Percentiles rank a stretch among this genome's conserved stretches.
Conservation (phyloP, 306 rosid species). For the Heteromeles arbutifolia region DNA sequence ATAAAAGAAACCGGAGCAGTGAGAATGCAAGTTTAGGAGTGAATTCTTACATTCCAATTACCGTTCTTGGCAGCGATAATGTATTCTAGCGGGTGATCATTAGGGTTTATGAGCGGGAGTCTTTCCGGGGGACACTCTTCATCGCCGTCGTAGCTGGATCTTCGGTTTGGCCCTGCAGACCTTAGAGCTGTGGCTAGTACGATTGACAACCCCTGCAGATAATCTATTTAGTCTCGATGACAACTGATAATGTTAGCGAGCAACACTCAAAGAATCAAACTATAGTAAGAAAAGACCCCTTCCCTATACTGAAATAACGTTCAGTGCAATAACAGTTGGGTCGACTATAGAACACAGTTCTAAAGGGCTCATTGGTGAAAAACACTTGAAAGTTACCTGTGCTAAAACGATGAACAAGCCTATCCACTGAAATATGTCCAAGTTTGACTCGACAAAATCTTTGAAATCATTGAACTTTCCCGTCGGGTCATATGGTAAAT, state of each 20-base stretch:
- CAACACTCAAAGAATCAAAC: not conserved
- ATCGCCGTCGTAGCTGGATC: slow-evolving; percentile 18
- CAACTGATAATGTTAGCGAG: not conserved
- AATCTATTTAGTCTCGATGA: not conserved
- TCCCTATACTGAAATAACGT: too few species aligned
- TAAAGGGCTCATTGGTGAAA: too few species aligned
- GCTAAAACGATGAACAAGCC: slow-evolving; percentile 17
- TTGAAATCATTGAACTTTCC: slow-evolving; percentile 27
- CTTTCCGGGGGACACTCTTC: slow-evolving; percentile 17
- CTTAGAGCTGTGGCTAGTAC: slow-evolving; percentile 25
- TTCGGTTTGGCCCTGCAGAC: slow-evolving; percentile 16
- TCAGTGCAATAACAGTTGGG: too few species aligned
- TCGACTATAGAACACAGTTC: too few species aligned
- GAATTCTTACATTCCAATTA: slow-evolving; percentile 18
- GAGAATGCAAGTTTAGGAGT: not conserved
- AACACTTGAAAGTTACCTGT: slow-evolving; percentile 22
- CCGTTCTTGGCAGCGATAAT: slow-evolving; percentile 13
- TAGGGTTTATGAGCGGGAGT: slow-evolving; percentile 29
- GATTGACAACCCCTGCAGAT: slow-evolving; percentile 32
- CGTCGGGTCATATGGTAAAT: slow-evolving; percentile 33
- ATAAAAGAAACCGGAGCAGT: not conserved
- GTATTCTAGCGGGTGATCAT: slow-evolving; percentile 14
- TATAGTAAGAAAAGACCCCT: too few species aligned
- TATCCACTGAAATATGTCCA: slow-evolving; percentile 25
- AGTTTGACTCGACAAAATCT: slow-evolving; percentile 31